Percentiles rank a stretch among this genome's conserved stretches.
Conservation (phyloP, 2,329 filamentous ascomycete species). For the Fusarium compactum region DNA sequence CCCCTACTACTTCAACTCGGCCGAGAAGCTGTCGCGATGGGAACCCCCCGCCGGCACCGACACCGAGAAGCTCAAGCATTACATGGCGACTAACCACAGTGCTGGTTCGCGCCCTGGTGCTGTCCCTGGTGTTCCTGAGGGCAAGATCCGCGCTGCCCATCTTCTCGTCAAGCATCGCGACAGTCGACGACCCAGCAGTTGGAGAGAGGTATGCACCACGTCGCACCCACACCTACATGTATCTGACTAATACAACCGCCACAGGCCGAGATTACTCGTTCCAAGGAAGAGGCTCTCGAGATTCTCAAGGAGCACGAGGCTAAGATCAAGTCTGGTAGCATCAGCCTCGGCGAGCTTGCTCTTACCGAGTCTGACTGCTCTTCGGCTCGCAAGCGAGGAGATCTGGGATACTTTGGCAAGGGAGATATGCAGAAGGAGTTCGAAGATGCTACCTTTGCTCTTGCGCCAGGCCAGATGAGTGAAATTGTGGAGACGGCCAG, state of each 20-base stretch:
- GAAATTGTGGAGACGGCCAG: conserved; percentile 91
- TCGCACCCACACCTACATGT: neutral
- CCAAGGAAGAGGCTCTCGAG: conserved; percentile 84
- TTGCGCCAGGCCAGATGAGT: conserved; percentile 89
- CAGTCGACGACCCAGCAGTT: conserved; percentile 90
- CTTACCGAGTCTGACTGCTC: conserved; percentile 93
- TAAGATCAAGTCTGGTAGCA: conserved; percentile 78
- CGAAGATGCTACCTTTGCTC: conserved; percentile 92
- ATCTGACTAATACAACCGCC: conserved; percentile 4
- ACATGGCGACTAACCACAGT: conserved; percentile 92
- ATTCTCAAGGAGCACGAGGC: conserved; percentile 82
- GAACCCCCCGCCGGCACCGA: conserved; percentile 91
- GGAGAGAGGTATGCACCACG: conserved; percentile 74
- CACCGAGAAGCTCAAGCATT: conserved; percentile 90
- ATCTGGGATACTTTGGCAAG: conserved; percentile 92
- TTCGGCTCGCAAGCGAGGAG: conserved; percentile 92
- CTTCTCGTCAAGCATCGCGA: conserved; percentile 93
- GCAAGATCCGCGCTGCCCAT: conserved; percentile 94
- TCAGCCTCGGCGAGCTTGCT: conserved; percentile 83
- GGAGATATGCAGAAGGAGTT: conserved; percentile 99
- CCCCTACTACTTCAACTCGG: conserved; percentile 96
- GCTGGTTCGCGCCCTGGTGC: conserved; percentile 58
- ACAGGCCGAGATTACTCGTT: conserved; percentile 82
- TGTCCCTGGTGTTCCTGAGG: conserved; percentile 63
- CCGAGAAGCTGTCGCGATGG: conserved; percentile 91